These are phyloP conservation scores for Naganishia vishniacii DNA, from an alignment of 768 basidiomycete species.

Conservation along the genomic window DNA sequence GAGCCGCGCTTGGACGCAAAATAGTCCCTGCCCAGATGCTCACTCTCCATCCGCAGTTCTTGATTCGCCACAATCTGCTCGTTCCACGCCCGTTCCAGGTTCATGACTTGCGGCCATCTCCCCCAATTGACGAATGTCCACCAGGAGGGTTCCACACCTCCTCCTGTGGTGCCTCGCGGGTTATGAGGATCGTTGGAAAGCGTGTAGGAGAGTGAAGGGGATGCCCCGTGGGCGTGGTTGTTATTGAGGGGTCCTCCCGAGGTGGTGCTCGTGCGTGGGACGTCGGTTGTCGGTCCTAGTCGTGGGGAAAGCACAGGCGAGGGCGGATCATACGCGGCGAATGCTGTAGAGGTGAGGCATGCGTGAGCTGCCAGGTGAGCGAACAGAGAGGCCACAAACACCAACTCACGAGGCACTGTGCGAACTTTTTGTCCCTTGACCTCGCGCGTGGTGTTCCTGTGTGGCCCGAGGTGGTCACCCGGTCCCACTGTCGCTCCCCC, in stretches of 20 bases:
- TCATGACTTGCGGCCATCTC: constrained; percentile 9
- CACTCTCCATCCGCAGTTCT: constrained; percentile 16
- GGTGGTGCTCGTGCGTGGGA: background rate
- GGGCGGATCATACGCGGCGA: constrained; percentile 24
- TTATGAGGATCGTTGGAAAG: background rate
- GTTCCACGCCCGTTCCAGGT: constrained; percentile 15
- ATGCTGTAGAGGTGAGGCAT: too few species aligned
- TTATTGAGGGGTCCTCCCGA: background rate
- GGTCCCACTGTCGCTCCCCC: background rate
- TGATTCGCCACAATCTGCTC: constrained; percentile 19
- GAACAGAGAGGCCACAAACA: too few species aligned
- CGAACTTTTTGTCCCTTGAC: constrained; percentile 1
- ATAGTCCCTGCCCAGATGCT: constrained; percentile 24
- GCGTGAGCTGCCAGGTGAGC: too few species aligned
- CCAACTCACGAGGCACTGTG: constrained; percentile 24
- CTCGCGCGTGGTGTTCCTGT: too few species aligned
- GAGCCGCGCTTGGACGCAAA: constrained; percentile 20
- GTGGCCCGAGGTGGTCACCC: too few species aligned
- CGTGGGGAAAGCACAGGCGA: constrained; percentile 23
- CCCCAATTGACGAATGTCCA: constrained; percentile 23
- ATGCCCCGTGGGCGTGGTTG: too few species aligned
- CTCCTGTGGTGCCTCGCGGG: background rate
- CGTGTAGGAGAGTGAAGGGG: background rate
- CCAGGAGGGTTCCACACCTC: background rate
- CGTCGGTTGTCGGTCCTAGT: constrained; percentile 16